Evolutionary conservation across 1,284 basidiomycete species (phyloP).

Genomic region (Fomitopsis pinicola): DNA sequence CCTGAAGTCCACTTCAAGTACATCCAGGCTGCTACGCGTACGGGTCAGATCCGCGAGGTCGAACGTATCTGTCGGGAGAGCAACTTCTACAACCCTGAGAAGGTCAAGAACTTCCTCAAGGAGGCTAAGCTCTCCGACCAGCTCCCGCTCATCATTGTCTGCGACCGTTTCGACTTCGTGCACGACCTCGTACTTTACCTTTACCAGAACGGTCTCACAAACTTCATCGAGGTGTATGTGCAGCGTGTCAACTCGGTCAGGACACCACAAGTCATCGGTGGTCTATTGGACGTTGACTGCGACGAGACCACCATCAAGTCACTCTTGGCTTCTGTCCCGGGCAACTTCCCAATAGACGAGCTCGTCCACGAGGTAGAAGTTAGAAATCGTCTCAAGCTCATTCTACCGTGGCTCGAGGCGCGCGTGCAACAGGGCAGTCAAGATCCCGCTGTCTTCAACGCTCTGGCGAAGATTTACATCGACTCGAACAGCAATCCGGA

Average conservation of each 20-base stretch:
- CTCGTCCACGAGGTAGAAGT: conserved; percentile 97
- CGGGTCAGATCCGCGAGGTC: conserved; percentile 97
- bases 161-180: conserved; percentile 99
- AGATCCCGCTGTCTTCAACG: conserved; percentile 93
- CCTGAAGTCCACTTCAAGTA: conserved; percentile 99
- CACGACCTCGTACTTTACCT: conserved; percentile 99
- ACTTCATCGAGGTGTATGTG: conserved; percentile 99
- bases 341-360: conserved; percentile 97
- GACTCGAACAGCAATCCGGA: conserved; percentile 99
- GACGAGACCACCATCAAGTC: conserved; percentile 97
- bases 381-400: conserved; percentile 94
- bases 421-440: conserved; percentile 91
- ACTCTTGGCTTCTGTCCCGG: conserved; percentile 89
- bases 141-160: conserved; percentile 98
- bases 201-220: conserved; percentile 95
- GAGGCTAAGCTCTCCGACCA: conserved; percentile 97
- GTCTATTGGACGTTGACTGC: conserved; percentile 96
- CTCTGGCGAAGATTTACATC: conserved; percentile 97
- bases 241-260: conserved; percentile 97
- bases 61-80: conserved; percentile 98
- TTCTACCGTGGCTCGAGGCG: conserved; percentile 94
- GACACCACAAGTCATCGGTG: conserved; percentile 98
- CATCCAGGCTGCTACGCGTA: conserved; percentile 98
- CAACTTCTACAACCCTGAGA: conserved; percentile 98
- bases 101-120: conserved; percentile 99